Percentiles rank a stretch among this genome's conserved stretches.
Evolutionary conservation across 352 stramenopile genomes (phyloP).

Genomic region (Phytophthora citricola): DNA sequence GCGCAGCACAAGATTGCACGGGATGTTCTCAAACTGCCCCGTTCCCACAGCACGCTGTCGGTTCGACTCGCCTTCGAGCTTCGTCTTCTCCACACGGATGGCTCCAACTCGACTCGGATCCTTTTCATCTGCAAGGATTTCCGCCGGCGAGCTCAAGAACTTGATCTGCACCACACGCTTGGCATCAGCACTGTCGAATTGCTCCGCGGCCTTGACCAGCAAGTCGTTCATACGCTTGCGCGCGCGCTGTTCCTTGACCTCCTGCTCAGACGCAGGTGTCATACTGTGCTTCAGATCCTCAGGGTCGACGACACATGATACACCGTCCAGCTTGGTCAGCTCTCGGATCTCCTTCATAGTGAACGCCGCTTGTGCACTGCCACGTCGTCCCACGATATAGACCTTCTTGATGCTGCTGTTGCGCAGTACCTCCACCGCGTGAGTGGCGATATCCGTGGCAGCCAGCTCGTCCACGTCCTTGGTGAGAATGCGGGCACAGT

Average conservation of each 20-base stretch:
- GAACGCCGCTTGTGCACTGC: slow-evolving; percentile 96
- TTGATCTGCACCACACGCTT: slow-evolving; percentile 83
- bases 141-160: slow-evolving; percentile 91
- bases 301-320: slow-evolving; percentile 87
- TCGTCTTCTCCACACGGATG: slow-evolving; percentile 90
- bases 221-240: slow-evolving; percentile 90
- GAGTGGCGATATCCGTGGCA: slow-evolving; percentile 92
- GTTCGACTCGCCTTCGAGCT: slow-evolving; percentile 85
- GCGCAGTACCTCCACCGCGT: slow-evolving; percentile 88
- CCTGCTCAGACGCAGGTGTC: slow-evolving; percentile 84
- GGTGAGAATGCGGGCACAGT: slow-evolving; percentile 95
- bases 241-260: slow-evolving; percentile 86
- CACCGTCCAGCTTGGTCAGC: slow-evolving; percentile 82
- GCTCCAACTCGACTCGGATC: slow-evolving; percentile 57
- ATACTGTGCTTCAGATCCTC: slow-evolving; percentile 90
- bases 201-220: slow-evolving; percentile 61
- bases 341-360: slow-evolving; percentile 98
- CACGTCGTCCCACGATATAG: slow-evolving; percentile 92
- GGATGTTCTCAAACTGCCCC: slow-evolving; percentile 87
- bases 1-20: slow-evolving; percentile 76
- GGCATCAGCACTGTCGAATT: slow-evolving; percentile 37
- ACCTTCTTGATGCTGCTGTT: slow-evolving; percentile 86
- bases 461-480: slow-evolving; percentile 92
- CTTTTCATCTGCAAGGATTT: slow-evolving; percentile 65
- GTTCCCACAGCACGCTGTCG: slow-evolving; percentile 87